These are phyloP conservation scores for Blastobotrys elegans DNA, from an alignment of 1,139 yeast genomes.

Conservation along the genomic window DNA sequence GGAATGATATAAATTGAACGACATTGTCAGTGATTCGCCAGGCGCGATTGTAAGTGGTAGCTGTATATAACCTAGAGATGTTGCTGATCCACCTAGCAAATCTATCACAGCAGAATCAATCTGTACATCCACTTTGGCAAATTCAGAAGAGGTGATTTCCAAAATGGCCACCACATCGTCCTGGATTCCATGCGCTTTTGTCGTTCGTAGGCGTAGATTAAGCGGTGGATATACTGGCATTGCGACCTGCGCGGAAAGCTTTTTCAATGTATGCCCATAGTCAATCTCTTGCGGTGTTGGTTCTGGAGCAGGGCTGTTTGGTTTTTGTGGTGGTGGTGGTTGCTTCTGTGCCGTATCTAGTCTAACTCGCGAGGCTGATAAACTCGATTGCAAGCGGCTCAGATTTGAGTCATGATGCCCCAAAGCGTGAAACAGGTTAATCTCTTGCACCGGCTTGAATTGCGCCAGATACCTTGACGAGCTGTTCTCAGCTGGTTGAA, in stretches of 20 bases:
- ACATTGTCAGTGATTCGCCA: conserved; percentile 34
- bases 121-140: conserved; percentile 31
- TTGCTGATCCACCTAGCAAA: conserved; percentile 40
- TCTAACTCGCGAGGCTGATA: conserved; percentile 12
- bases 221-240: conserved; percentile 47
- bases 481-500: not conserved
- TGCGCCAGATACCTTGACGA: conserved; percentile 17
- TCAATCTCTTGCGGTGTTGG: not conserved
- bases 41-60: conserved; percentile 33
- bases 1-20: conserved; percentile 26
- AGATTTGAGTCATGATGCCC: conserved; percentile 16
- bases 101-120: conserved; percentile 38
- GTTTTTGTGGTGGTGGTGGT: not conserved
- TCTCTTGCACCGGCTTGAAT: conserved; percentile 22
- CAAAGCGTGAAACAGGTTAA: conserved; percentile 24
- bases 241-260: conserved; percentile 16
- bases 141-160: conserved; percentile 48
- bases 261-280: conserved; percentile 9
- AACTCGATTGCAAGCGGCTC: conserved; percentile 12
- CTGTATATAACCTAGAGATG: conserved; percentile 33
- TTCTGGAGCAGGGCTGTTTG: not conserved
- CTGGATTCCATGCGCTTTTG: conserved; percentile 53
- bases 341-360: not conserved
- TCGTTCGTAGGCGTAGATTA: conserved; percentile 52
- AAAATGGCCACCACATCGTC: conserved; percentile 50